Base-by-base conservation (phyloP, 2,329 filamentous ascomycete genomes). In the Fusarium torulosum region DNA sequence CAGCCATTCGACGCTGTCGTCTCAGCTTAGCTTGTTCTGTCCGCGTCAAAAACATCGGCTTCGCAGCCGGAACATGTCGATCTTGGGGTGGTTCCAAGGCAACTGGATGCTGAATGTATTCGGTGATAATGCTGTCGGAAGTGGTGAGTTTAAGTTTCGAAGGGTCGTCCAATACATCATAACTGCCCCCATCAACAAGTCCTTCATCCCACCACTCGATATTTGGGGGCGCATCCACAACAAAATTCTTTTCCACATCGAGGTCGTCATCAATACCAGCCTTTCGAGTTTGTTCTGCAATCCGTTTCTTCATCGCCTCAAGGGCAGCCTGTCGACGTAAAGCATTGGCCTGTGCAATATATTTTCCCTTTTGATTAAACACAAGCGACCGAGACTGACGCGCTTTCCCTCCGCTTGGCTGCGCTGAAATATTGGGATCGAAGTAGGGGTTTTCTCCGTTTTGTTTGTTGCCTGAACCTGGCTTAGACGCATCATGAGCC, bases 181-280 rank as follows among this genome's bases (percentile, higher is more conserved):
- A 97, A 55, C 86, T 90, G 41, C 86, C 86, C 41, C 91, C 92
- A 51, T 91, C 86, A 17, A 97, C 85, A 19, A 98, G 82, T 4
- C 90, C 93, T 80, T 98, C 94, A 73, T 99, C 96, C 93, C 95
- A 98, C 96, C 96, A 99, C 78, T 99, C 96, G 41, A 98, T 86
- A 9, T 91, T 91, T 6, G 96, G 96, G 11, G 96, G 96, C 31
- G 86, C 85, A 66, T 95, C 90, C 7, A 97, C 88, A 6, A 96
- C 80, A 76, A 95, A 98, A 31, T 93, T 92, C 78, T 95, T 97
- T 78, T 99, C 95, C 47, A 91, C 89, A 64, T 96, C 91, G 29
- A 93, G 80, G 70, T 95, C 95, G 76, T 98, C 95, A 73, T 98
- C 95, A 65, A 98, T 92, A 45, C 94, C 94, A n/a, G 91, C 93